phyloP scores from a whole-genome alignment of 345 rosid genomes.

The Arabis hirsuta region DNA sequence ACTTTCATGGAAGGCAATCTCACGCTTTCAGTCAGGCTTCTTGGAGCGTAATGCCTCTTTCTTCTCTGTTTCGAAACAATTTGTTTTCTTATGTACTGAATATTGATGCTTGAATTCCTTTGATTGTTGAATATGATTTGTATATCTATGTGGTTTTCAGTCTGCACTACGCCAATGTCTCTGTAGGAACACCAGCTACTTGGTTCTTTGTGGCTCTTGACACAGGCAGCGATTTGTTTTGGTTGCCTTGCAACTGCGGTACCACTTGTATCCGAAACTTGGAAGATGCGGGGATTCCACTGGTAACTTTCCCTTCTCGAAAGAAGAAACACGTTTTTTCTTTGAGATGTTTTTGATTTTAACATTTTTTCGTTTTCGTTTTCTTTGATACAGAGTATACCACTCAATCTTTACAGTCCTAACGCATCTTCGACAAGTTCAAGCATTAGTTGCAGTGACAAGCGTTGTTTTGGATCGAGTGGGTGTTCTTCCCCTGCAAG shows the following conservation, averaged over 20 bases:
- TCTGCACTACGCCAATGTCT: slow-evolving; percentile 76
- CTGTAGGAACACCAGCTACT: slow-evolving; percentile 75
- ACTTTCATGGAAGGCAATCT: slow-evolving; percentile 68
- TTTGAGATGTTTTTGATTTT: not conserved
- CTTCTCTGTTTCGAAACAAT: not conserved
- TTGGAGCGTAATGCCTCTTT: slow-evolving; percentile 50
- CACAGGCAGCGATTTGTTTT: slow-evolving; percentile 85
- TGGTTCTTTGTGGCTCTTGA: slow-evolving; percentile 84
- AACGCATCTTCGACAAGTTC: slow-evolving; percentile 67
- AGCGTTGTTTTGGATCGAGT: slow-evolving; percentile 48
- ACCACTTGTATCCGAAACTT: slow-evolving; percentile 55
- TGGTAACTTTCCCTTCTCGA: slow-evolving; percentile 41
- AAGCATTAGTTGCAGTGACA: slow-evolving; percentile 60
- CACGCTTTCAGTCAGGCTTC: slow-evolving; percentile 44
- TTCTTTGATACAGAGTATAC: slow-evolving; percentile 47
- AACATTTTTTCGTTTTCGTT: not conserved
- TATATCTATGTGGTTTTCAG: slow-evolving; percentile 49
- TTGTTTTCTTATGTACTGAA: not conserved
- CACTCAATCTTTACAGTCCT: slow-evolving; percentile 67
- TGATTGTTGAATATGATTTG: not conserved
- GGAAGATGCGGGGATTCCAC: slow-evolving; percentile 24
- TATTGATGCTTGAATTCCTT: not conserved
- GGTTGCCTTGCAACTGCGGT: slow-evolving; percentile 91
- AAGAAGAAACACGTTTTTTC: not conserved
- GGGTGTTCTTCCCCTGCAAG: slow-evolving; percentile 54